Evolutionary conservation across 768 basidiomycete species (phyloP), one percentile per base, ranked within the genome.

Genomic region (Lentinula raphanica): DNA sequence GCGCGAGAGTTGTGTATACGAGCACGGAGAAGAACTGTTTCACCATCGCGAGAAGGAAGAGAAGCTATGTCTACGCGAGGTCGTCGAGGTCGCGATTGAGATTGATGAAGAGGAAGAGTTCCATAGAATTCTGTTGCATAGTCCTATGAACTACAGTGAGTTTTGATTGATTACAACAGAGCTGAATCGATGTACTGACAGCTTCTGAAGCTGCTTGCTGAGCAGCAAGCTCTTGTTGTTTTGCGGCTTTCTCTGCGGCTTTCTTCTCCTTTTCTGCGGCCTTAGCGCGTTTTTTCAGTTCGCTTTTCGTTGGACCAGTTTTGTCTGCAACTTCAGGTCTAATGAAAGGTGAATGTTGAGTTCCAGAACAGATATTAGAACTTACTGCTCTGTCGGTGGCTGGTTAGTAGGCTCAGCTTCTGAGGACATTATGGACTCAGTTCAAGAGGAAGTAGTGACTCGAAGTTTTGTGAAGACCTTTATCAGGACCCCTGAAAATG

Each of bases 1-100:
- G 91, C 89, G 56, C 97, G 87, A 27, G 90, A 88, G 15, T 90
- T 94, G 69, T 96, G 93, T 44, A 99, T 79, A 56, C 97, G 85
- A 12, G 94, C 94, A 63, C 96, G 90, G 60, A 98, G 76, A 59
- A 92, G 74, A 51, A 98, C 88, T 5, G 76, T 81, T 67, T 95
- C 76, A 5, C 86, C 93, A 60, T 87, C 83, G 63, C 84, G 76
- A 36, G 81, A 74, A 44, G 80, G 82, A 51, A 98, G 73, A 17
- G 83, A 73, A 19, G 77, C 70, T 63, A 99, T 87, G 64, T 87
- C 78, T 42, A 80, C 78, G 60, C 89, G 84, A 58, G 78, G 68
- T 58, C 80, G 78, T 51, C 80, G 74, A 8, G 83, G 76, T 49
- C 93, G 86, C 32, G 86, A 81, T 69, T 92, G 88, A 25, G 95